Evolutionary conservation across 106 monocot species (phyloP).

Genomic region (Allium cepa): DNA sequence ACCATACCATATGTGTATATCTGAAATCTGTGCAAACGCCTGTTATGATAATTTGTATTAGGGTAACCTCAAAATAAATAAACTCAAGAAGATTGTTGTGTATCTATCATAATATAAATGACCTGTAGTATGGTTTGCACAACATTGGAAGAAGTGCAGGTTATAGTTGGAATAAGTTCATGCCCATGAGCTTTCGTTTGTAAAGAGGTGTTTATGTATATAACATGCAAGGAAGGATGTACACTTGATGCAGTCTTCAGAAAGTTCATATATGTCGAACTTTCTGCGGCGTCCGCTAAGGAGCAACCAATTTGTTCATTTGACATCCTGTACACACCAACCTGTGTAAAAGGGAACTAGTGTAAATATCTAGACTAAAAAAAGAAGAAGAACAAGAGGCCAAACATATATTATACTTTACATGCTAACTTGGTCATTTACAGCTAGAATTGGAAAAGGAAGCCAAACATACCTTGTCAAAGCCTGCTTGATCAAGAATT

Average conservation of each 20-base stretch:
- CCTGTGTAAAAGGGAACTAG: constrained; percentile 31
- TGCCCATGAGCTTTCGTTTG: constrained; percentile 93
- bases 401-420: neutral
- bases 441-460: neutral
- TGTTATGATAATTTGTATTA: constrained; percentile 18
- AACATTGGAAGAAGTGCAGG: constrained; percentile 99
- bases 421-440: neutral
- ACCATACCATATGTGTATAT: constrained; percentile 84
- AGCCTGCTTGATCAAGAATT: constrained; percentile 97
- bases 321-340: constrained; percentile 96
- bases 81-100: neutral
- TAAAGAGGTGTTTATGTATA: constrained; percentile 96
- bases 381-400: neutral
- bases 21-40: constrained; percentile 93
- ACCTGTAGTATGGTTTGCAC: constrained; percentile 97
- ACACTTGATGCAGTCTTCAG: constrained; percentile 57
- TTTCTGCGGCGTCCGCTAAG: constrained; percentile 91
- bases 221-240: constrained; percentile 87
- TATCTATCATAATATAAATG: neutral
- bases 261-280: constrained; percentile 63
- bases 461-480: constrained; percentile 49
- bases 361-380: neutral
- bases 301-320: constrained; percentile 90
- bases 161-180: constrained; percentile 96
- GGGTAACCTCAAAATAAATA: neutral